Base-by-base conservation (phyloP, 2,329 filamentous ascomycete genomes). In the Hypoxylon sp. region DNA sequence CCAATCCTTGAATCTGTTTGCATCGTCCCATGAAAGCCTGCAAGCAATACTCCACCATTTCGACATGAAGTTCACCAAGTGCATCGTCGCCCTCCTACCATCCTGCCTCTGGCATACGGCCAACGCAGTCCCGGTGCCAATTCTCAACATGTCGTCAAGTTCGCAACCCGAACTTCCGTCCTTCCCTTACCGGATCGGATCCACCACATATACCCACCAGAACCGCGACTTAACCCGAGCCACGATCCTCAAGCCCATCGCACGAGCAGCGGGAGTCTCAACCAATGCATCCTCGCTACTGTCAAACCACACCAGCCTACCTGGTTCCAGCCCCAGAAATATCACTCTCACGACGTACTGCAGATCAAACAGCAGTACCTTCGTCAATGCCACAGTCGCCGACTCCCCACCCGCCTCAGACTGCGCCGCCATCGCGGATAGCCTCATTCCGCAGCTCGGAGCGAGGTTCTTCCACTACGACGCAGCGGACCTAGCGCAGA, bases 71-170 rank as follows among this genome's bases (percentile, higher is more conserved):
- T 21, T 51, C 19, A 39, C 30, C 19, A 34, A 27, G 4, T 3
- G 47, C 16, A 32, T 58, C 32, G 14, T 16, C 21, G 9, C 5
- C 8, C 6, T 45, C 30, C 8, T 59, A 11, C 23, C 59, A 2
- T 19, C 46, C n/a, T 55, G 48, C 59, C 63, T 66, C 58, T 63
- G 59, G 63, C 50, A 37, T 11, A 19, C 29, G 8, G 43, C 54
- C 54, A 59, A 12, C 59, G 45, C 43, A 34, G 16, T 5, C 4
- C 58, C 52, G 9, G 3, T 39, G 14, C 51, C 25, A 11, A 14
- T 16, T 34, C 9, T 14, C 4, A 32, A 9, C 41, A 16, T 12
- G 25, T 25, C 5, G 12, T 6, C 19, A 29, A 21, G 6, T 12
- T 14, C 32, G 9, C 29, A 5, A 37, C 5, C 53, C 7, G 19